Evolutionary conservation across 2,329 filamentous ascomycete genomes (phyloP), one percentile per base, ranked within the genome.

Genomic region (Nemania sp.): DNA sequence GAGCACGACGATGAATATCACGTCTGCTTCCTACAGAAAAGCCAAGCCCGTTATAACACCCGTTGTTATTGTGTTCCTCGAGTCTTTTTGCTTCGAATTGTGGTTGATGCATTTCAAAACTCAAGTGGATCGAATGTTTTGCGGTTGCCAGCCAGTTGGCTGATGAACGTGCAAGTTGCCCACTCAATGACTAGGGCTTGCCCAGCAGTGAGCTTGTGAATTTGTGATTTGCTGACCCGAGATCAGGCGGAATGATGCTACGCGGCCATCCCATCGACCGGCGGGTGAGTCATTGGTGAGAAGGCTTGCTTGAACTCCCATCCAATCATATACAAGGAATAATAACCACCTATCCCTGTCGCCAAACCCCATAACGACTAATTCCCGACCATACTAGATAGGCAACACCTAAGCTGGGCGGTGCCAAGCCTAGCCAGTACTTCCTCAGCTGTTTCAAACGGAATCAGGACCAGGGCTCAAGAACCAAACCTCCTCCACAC

Each of bases 1-100:
- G 64, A 74, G 72, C 73, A 73, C 69, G 72, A 61, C 68, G 59
- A 66, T 60, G 49, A 13, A 32, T 63, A 24, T 38, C 52, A 27
- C 60, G 27, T 66, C 24, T 58, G n/a, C 35, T 56, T 15, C 38
- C 35, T 58, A 58, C 49, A 41, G 56, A 51, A 35, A 60, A 51
- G 51, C 45, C 55, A 52, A 60, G 35, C 47, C 43, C 59, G 27
- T 38, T 32, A 59, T 69, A 24, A 59, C 54, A 54, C 52, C 35
- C 41, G 45, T 35, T 56, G 45, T 55, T 35, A 8, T 26, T 43
- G 35, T 67, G 59, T 45, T 24, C 32, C n/a, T 51, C 29, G 20
- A 18, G n/a, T 20, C 38, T 22, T 24, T 52, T 60, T 57, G 27
- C 27, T 62, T 18, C 60, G 38, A 67, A 45, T 43, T 24, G 24